Conservation (phyloP, 768 basidiomycete species). For the Trametes sanguinea region DNA sequence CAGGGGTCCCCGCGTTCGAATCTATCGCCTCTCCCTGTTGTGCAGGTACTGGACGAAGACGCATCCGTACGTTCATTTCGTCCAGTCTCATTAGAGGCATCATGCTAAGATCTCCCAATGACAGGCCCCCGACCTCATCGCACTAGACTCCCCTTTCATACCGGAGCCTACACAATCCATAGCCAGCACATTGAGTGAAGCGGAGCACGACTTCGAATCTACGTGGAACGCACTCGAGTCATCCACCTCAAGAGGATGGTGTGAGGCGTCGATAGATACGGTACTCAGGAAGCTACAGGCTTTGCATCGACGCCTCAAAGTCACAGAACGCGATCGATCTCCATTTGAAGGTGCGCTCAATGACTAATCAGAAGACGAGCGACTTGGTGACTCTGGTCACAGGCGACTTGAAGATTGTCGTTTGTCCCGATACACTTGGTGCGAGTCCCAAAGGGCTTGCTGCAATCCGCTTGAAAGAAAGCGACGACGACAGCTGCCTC, state of each 20-base stretch:
- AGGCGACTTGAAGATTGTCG: constrained; percentile 71
- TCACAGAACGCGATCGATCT: constrained; percentile 53
- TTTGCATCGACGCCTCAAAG: constrained; percentile 45
- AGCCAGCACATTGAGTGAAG: constrained; percentile 15
- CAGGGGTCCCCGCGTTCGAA: constrained; percentile 18
- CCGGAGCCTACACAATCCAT: constrained; percentile 40
- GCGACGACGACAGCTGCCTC: constrained; percentile 67
- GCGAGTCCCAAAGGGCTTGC: constrained; percentile 29
- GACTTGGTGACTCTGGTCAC: neutral
- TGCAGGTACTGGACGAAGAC: constrained; percentile 24
- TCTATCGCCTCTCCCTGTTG: constrained; percentile 16
- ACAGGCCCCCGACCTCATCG: constrained; percentile 61
- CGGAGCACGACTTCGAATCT: constrained; percentile 49
- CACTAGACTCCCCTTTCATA: constrained; percentile 72
- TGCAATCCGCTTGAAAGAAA: constrained; percentile 58
- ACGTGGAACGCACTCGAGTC: constrained; percentile 58
- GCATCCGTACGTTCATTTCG: constrained; percentile 10
- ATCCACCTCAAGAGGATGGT: constrained; percentile 63
- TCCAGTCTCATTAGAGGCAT: neutral
- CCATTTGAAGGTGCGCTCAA: constrained; percentile 60
- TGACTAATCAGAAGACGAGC: too few relatives aligned
- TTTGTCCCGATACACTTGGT: constrained; percentile 30
- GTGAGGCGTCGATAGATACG: constrained; percentile 53
- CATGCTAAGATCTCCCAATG: neutral
- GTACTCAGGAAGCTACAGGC: constrained; percentile 57